These are phyloP conservation scores for Fusarium sublunatum DNA, from an alignment of 2,329 filamentous ascomycete genomes.

Conservation along the genomic window DNA sequence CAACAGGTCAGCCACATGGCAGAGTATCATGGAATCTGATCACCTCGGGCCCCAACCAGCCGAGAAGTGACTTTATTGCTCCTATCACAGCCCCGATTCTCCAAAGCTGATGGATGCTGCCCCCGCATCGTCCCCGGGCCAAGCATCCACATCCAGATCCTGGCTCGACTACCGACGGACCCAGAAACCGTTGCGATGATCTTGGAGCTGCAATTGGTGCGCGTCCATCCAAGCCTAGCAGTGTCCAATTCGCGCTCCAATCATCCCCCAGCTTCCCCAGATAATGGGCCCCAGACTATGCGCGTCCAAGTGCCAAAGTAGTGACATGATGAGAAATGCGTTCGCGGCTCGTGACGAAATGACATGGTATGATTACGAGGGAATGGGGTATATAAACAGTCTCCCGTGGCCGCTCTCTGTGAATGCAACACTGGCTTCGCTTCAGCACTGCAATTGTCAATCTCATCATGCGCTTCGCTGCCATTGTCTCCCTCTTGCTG, in stretches of 20 bases:
- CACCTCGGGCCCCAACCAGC: constrained; percentile 17
- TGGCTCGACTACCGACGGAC: constrained; percentile 17
- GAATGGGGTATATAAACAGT: constrained; percentile 24
- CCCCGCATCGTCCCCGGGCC: constrained; percentile 21
- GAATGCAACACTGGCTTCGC: not conserved
- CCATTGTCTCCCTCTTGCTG: constrained; percentile 26
- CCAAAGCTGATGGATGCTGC: not conserved
- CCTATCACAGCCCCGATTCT: constrained; percentile 20
- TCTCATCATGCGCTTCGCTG: constrained; percentile 32
- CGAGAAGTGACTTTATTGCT: constrained; percentile 19
- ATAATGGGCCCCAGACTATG: constrained; percentile 23
- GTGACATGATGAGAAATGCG: not conserved
- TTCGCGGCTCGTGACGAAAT: constrained; percentile 1
- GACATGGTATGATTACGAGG: constrained; percentile 6
- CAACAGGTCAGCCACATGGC: constrained; percentile 1
- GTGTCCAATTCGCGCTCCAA: constrained; percentile 29
- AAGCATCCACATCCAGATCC: constrained; percentile 14
- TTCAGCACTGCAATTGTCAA: constrained; percentile 13
- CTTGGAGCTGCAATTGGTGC: constrained; percentile 24
- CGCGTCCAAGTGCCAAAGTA: constrained; percentile 13
- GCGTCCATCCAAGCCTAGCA: constrained; percentile 8
- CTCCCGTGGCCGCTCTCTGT: not conserved
- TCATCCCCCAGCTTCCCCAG: constrained; percentile 33
- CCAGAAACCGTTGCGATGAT: constrained; percentile 4
- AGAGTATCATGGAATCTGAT: constrained; percentile 15